These are phyloP conservation scores for Talaromyces borbonicus DNA, from an alignment of 495 filamentous ascomycete genomes.

Conservation along the genomic window DNA sequence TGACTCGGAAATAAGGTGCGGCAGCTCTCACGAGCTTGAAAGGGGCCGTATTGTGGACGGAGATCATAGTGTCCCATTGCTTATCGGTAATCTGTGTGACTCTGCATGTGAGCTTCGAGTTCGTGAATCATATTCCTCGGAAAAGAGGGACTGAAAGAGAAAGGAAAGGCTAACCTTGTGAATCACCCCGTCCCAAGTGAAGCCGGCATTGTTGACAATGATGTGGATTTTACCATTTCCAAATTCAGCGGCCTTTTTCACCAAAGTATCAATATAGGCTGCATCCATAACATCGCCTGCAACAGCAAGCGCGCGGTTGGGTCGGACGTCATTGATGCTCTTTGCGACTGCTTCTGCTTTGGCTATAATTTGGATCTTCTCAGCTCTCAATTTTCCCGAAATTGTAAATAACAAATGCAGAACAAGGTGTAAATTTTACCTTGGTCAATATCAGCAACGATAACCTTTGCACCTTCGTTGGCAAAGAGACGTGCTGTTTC, in stretches of 20 bases:
- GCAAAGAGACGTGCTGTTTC: slow-evolving; percentile 73
- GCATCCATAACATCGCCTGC: slow-evolving; percentile 64
- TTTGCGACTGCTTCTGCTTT: slow-evolving; percentile 55
- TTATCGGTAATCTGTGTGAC: slow-evolving; percentile 67
- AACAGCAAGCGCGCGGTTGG: slow-evolving; percentile 58
- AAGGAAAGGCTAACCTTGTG: slow-evolving; percentile 50
- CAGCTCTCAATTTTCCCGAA: no score
- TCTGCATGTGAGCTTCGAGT: no score
- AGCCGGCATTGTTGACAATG: slow-evolving; percentile 81
- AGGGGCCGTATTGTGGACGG: slow-evolving; percentile 70
- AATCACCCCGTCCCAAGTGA: slow-evolving; percentile 85
- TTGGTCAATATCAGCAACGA: slow-evolving; percentile 72
- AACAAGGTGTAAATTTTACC: slow-evolving; percentile 24
- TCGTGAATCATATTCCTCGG: neutral
- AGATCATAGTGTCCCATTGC: slow-evolving; percentile 80
- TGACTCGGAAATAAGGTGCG: slow-evolving; percentile 77
- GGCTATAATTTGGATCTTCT: slow-evolving; percentile 23
- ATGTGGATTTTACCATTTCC: slow-evolving; percentile 80
- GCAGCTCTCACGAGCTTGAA: slow-evolving; percentile 73
- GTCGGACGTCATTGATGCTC: slow-evolving; percentile 49
- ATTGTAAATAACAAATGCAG: no score
- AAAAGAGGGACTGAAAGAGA: slow-evolving; percentile 2
- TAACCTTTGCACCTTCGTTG: slow-evolving; percentile 74
- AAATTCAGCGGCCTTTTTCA: slow-evolving; percentile 67
- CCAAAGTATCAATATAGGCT: slow-evolving; percentile 54